These are phyloP conservation scores for Oryza coarctata DNA, from an alignment of 176 grass and related monocot genomes.

Conservation along the genomic window DNA sequence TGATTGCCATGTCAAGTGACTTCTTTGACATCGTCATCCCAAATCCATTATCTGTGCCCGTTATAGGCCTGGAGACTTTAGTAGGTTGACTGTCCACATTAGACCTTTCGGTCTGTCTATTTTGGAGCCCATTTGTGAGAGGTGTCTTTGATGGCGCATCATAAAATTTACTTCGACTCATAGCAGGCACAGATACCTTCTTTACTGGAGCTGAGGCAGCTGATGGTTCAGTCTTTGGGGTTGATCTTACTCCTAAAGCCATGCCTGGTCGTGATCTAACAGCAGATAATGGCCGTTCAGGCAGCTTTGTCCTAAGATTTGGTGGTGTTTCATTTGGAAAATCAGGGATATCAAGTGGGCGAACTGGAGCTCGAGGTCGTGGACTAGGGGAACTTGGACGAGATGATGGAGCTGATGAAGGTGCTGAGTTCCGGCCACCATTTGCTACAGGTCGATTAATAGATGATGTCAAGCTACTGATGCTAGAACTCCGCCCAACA, in stretches of 20 bases:
- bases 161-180: constrained; percentile 71
- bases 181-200: constrained; percentile 62
- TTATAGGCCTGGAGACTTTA: constrained; percentile 31
- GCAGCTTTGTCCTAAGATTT: constrained; percentile 90
- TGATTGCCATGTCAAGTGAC: constrained; percentile 96
- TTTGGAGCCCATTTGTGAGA: constrained; percentile 63
- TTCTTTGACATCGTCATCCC: constrained; percentile 97
- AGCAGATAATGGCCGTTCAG: constrained; percentile 83
- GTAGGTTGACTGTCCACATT: constrained; percentile 55
- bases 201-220: constrained; percentile 44
- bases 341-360: constrained; percentile 87
- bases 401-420: constrained; percentile 69
- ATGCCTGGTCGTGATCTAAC: constrained; percentile 81
- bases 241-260: constrained; percentile 56
- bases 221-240: constrained; percentile 48
- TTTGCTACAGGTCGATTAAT: constrained; percentile 41
- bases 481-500: constrained; percentile 53
- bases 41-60: constrained; percentile 78
- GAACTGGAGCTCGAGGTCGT: constrained; percentile 64
- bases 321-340: constrained; percentile 85
- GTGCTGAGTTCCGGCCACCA: constrained; percentile 68
- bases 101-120: constrained; percentile 48
- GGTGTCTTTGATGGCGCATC: constrained; percentile 61
- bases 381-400: constrained; percentile 79
- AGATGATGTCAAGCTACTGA: constrained; percentile 47